Conservation (phyloP, 2,329 filamentous ascomycete species). For the Scedosporium dehoogii region DNA sequence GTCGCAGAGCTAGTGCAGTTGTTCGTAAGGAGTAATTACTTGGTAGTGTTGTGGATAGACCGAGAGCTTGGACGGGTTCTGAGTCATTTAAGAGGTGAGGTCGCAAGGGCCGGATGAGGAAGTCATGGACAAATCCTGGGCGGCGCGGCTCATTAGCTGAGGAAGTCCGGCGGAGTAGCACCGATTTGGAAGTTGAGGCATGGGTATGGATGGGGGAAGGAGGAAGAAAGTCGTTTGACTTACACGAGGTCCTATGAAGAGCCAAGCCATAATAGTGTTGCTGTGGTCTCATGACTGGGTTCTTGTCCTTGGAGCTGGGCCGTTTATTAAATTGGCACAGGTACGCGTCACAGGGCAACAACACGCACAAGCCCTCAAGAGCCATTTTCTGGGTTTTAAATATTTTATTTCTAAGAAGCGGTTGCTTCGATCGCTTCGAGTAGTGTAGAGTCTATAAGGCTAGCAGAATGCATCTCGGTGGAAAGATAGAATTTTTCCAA, state of each 20-base stretch:
- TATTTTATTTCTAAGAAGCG: no score
- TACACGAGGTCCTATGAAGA: background rate
- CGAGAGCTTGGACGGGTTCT: background rate
- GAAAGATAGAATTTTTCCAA: no score
- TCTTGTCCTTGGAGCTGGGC: background rate
- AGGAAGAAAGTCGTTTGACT: background rate
- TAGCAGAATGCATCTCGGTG: no score
- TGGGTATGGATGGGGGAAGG: no score
- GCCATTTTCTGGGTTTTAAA: no score
- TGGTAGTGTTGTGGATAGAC: background rate
- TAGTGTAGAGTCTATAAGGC: no score
- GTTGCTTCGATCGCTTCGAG: no score
- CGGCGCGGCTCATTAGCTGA: background rate
- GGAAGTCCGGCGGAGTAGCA: background rate
- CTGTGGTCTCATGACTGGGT: background rate
- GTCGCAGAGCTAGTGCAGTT: no score
- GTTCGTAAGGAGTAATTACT: no score
- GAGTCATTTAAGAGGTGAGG: background rate
- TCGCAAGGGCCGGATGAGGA: background rate
- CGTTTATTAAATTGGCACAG: no score
- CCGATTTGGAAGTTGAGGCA: background rate
- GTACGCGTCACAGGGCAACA: background rate
- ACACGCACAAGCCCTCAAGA: background rate
- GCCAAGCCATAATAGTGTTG: background rate
- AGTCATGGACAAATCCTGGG: background rate